phyloP scores from a whole-genome alignment of 2,329 filamentous ascomycete genomes.

The Penicillium sp. region DNA sequence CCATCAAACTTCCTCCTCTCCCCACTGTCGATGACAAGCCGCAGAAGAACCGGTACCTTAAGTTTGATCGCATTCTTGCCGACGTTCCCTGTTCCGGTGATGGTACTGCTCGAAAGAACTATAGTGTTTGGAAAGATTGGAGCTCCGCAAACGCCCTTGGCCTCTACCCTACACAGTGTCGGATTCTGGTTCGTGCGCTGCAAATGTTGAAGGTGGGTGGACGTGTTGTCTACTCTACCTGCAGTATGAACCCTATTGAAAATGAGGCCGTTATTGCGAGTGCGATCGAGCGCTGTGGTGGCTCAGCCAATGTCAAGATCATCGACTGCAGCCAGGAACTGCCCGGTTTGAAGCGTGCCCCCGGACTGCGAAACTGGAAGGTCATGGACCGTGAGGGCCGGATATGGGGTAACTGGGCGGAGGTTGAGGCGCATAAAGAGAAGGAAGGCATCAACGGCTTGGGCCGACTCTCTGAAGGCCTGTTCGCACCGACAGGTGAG shows the following conservation, averaged over 20 bases:
- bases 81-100: slow-evolving; percentile 97
- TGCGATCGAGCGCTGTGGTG: slow-evolving; percentile 87
- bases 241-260: slow-evolving; percentile 97
- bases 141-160: slow-evolving; percentile 81
- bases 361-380: slow-evolving; percentile 79
- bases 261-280: slow-evolving; percentile 89
- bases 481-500: slow-evolving; percentile 70
- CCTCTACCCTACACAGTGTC: slow-evolving; percentile 78
- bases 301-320: slow-evolving; percentile 73
- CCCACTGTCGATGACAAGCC: slow-evolving; percentile 53
- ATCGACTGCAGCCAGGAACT: slow-evolving; percentile 78
- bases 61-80: slow-evolving; percentile 93
- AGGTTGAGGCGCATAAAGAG: slow-evolving; percentile 69
- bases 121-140: slow-evolving; percentile 94
- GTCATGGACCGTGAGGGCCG: slow-evolving; percentile 83
- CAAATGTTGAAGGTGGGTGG: slow-evolving; percentile 96
- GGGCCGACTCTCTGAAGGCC: slow-evolving; percentile 69
- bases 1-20: slow-evolving; percentile 73
- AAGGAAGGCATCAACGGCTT: slow-evolving; percentile 61
- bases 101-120: slow-evolving; percentile 89
- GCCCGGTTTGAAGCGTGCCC: slow-evolving; percentile 69
- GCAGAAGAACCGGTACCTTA: slow-evolving; percentile 69
- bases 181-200: slow-evolving; percentile 85
- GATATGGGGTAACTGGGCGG: slow-evolving; percentile 77
- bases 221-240: slow-evolving; percentile 94